These are phyloP conservation scores for Colletotrichum lupini DNA, from an alignment of 2,329 filamentous ascomycete genomes.

Conservation along the genomic window DNA sequence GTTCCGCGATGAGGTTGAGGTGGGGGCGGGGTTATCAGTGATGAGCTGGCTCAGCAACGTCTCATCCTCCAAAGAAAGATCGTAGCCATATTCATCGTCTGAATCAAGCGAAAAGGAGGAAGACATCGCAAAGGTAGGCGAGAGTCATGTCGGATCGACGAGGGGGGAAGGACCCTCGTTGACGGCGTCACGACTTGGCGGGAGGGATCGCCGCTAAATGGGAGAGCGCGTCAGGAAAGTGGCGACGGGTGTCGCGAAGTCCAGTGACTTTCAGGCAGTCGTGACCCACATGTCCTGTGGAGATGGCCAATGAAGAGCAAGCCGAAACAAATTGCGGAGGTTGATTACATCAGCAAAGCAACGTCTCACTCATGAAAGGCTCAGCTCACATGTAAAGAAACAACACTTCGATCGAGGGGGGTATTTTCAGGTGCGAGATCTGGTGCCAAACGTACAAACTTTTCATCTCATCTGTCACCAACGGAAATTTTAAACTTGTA, in stretches of 20 bases:
- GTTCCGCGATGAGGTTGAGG: not conserved
- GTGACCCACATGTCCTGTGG: accelerated
- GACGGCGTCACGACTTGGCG: slow-evolving; percentile 25
- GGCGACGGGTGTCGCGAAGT: not conserved
- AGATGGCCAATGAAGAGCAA: not conserved
- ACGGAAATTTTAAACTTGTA: too few species aligned
- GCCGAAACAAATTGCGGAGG: not conserved
- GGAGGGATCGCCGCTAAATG: slow-evolving; percentile 23
- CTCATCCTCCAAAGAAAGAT: slow-evolving; percentile 60
- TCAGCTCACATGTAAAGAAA: not conserved
- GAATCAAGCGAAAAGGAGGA: slow-evolving; percentile 40
- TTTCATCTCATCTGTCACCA: too few species aligned
- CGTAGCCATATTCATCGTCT: slow-evolving; percentile 59
- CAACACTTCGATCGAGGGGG: not conserved
- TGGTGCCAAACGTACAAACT: too few species aligned
- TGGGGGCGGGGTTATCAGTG: slow-evolving; percentile 32
- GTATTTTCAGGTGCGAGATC: not conserved
- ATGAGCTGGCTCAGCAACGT: slow-evolving; percentile 49
- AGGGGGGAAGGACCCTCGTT: not conserved
- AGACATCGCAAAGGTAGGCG: slow-evolving; percentile 16
- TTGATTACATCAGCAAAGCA: not conserved
- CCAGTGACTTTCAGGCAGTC: not conserved
- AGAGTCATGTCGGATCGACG: slow-evolving; percentile 5
- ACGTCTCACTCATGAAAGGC: not conserved
- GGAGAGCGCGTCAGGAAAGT: slow-evolving; percentile 5